Evolutionary conservation across 1,139 yeast species (phyloP).

Genomic region (Debaryomycetaceae sp.): DNA sequence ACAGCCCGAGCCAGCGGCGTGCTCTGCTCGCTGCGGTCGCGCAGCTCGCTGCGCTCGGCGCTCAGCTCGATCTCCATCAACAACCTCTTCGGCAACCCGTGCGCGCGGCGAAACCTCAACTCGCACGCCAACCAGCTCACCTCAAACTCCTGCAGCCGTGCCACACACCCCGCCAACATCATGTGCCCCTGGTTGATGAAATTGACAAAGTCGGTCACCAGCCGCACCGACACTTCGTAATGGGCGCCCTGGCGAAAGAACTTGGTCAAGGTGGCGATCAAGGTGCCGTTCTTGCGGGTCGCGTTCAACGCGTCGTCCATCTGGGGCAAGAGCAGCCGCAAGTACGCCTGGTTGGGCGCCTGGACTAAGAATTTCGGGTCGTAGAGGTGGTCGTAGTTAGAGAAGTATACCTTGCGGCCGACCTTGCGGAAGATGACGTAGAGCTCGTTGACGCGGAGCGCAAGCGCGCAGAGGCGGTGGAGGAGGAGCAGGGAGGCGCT

Average conservation of each 20-base stretch:
- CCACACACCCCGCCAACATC: slow-evolving; percentile 21
- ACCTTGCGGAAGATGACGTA: slow-evolving; percentile 40
- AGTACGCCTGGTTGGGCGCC: slow-evolving; percentile 23
- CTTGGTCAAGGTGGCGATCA: slow-evolving; percentile 48
- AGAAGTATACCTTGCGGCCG: slow-evolving; percentile 41
- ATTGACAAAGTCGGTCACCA: slow-evolving; percentile 35
- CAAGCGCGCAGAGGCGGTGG: slow-evolving; percentile 45
- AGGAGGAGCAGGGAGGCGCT: slow-evolving; percentile 25
- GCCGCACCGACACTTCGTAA: slow-evolving; percentile 32
- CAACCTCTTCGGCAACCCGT: slow-evolving; percentile 26
- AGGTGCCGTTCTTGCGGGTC: slow-evolving; percentile 47
- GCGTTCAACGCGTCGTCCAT: slow-evolving; percentile 43
- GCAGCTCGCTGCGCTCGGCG: no score
- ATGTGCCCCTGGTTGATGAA: slow-evolving; percentile 29
- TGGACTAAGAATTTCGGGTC: slow-evolving; percentile 34
- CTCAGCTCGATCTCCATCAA: slow-evolving; percentile 19
- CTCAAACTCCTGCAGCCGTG: slow-evolving; percentile 31
- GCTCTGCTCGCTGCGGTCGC: background rate
- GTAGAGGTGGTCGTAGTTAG: slow-evolving; percentile 35
- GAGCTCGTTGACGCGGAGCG: slow-evolving; percentile 43
- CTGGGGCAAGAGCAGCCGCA: slow-evolving; percentile 26
- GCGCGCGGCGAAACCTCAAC: slow-evolving; percentile 30
- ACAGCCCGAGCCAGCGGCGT: background rate
- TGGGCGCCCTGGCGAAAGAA: slow-evolving; percentile 43
- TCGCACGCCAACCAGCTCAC: slow-evolving; percentile 34